These are phyloP conservation scores for Cinnamomum micranthum DNA, from an alignment of 164 flowering plant species.

Conservation along the genomic window DNA sequence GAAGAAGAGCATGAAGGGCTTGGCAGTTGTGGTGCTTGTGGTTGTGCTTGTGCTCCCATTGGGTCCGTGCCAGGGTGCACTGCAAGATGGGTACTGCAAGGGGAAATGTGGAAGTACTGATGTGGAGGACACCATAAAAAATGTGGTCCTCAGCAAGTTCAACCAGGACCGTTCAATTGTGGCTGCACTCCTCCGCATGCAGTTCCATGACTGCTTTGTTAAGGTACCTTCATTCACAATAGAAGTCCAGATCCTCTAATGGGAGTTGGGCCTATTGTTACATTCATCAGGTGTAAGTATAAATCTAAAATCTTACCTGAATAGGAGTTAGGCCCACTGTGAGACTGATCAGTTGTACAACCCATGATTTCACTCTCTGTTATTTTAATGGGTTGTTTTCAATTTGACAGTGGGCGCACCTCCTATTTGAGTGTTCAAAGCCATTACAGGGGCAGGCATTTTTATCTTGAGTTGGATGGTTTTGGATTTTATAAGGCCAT, in stretches of 20 bases:
- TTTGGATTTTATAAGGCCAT: no score
- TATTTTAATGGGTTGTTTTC: no score
- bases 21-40: neutral
- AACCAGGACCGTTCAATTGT: constrained; percentile 22
- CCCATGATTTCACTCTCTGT: no score
- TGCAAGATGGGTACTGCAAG: constrained; percentile 13
- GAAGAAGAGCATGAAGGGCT: neutral
- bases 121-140: constrained; percentile 31
- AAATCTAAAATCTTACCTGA: no score
- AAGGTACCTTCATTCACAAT: constrained; percentile 14
- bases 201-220: constrained; percentile 52
- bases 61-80: constrained; percentile 3
- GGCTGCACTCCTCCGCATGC: constrained; percentile 43
- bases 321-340: neutral
- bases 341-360: neutral
- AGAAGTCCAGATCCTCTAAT: neutral
- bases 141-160: constrained; percentile 16
- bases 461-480: no score
- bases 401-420: no score
- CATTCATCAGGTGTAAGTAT: neutral
- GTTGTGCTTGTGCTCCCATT: neutral
- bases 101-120: constrained; percentile 12
- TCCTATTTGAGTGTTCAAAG: no score
- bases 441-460: no score
- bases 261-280: neutral